Evolutionary conservation across 1,284 basidiomycete species (phyloP), one percentile per base, ranked within the genome.

Genomic region (Farysia itapuensis): DNA sequence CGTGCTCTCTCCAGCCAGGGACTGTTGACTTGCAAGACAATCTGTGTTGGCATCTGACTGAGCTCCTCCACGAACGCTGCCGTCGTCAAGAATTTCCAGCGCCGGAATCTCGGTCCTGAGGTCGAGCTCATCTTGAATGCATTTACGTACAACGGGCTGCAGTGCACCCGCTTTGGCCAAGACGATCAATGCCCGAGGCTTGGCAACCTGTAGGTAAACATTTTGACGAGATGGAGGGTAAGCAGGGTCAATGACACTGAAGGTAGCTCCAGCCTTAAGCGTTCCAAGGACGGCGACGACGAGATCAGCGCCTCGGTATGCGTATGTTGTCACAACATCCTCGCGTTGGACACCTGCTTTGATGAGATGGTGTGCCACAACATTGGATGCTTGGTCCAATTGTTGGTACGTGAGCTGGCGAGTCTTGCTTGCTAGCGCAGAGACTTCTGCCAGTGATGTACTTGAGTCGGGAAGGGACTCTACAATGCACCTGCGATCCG

Each of bases 261-360:
- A 98, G 2, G 91, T 93, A 6, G 90, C 94, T 20, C 95, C 95
- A 2, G 90, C 91, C 80, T 98, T 98, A 68, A 98, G 83, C 25
- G 95, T 87, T 38, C 90, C 95, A 85, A 99, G 88, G 5, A 98
- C 92, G 15, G 94, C 94, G 5, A 98, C 89, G 6, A 96, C 90
- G 38, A 99, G 85, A 77, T 99, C 94, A 31, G 96, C 93, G 63
- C 90, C 91, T 35, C 95, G 85, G 70, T 96, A 86, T 0, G 95
- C 95, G 75, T 98, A 99, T n/a, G 98, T 89, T 85, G 95, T 97
- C 43, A 98, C 92, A 16, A 98, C 92, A 68, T 99, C 95, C 65
- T 94, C 94, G 21, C 91, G 81, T 78, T 94, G 83, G 12, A 98
- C 80, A 12, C 94, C 94, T 14, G 84, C 84, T 67, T 86, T 83